Evolutionary conservation across 2,329 filamentous ascomycete genomes (phyloP).

Genomic region (Aureobasidium leucospermi): DNA sequence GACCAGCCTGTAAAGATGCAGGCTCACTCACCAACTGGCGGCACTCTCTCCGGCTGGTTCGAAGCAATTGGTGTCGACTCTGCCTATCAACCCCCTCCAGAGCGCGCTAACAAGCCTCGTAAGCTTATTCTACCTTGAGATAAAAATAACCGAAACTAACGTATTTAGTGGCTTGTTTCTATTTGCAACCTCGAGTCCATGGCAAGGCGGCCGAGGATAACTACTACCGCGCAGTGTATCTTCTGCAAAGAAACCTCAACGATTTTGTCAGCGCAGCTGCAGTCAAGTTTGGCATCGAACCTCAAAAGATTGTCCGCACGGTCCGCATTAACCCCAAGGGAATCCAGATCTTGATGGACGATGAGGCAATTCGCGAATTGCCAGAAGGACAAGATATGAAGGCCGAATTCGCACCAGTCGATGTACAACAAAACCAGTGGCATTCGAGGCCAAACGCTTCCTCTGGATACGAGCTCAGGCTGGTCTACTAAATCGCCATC

Average conservation of each 20-base stretch:
- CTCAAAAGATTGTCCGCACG: conserved; percentile 61
- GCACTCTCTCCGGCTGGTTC: conserved; percentile 72
- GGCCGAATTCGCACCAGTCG: conserved; percentile 54
- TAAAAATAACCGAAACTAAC: neutral
- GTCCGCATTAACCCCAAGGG: conserved; percentile 67
- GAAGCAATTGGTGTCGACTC: conserved; percentile 87
- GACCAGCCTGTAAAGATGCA: conserved; percentile 51
- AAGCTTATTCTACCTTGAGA: conserved; percentile 26
- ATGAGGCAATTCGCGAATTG: conserved; percentile 77
- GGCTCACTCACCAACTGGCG: conserved; percentile 51
- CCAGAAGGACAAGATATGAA: conserved; percentile 88
- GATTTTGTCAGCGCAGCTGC: conserved; percentile 69
- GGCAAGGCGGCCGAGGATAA: conserved; percentile 46
- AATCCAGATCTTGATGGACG: conserved; percentile 78
- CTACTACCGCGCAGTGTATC: conserved; percentile 78
- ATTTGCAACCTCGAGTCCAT: conserved; percentile 55
- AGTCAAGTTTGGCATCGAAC: conserved; percentile 72
- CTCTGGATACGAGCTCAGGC: conserved; percentile 42
- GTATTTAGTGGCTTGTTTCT: conserved; percentile 75
- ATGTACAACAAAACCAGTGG: conserved; percentile 43
- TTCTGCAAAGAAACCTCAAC: conserved; percentile 65
- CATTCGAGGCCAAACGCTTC: conserved; percentile 33
- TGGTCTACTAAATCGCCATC: conserved; percentile 35
- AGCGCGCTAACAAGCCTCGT: conserved; percentile 61
- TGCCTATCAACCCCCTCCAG: conserved; percentile 70